Evolutionary conservation across 31 red algal species (phyloP).

Genomic region (Endocladia muricata): DNA sequence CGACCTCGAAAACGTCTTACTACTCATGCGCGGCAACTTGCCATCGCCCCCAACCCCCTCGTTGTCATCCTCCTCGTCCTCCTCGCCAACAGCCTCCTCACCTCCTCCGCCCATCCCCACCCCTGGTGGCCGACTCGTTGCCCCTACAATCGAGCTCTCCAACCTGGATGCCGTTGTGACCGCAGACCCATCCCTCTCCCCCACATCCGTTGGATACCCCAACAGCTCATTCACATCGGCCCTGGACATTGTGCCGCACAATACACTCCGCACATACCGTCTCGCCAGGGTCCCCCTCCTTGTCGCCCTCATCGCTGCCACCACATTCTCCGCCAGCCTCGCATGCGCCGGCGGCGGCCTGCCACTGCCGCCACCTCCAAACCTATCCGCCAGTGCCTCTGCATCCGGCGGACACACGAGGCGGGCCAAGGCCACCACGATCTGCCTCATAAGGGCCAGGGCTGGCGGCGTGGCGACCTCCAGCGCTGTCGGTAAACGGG

Average conservation of each 20-base stretch:
- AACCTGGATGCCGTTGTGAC: neutral
- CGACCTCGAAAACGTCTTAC: conserved; percentile 27
- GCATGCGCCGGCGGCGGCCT: conserved; percentile 15
- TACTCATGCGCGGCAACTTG: conserved; percentile 22
- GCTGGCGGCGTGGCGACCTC: too few species aligned
- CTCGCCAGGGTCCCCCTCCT: conserved; percentile 31
- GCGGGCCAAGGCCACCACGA: neutral
- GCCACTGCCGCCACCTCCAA: conserved; percentile 4
- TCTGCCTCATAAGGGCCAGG: neutral
- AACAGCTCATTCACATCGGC: conserved; percentile 51
- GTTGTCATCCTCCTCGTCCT: conserved; percentile 24
- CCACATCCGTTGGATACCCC: neutral
- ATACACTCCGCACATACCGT: conserved; percentile 28
- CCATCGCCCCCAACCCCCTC: conserved; percentile 20
- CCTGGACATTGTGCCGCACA: conserved; percentile 39
- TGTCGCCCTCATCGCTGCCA: conserved; percentile 37
- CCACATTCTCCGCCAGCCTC: conserved; percentile 26
- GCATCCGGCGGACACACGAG: too few species aligned
- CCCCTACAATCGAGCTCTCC: too few species aligned
- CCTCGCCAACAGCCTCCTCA: conserved; percentile 9
- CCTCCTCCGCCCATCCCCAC: neutral
- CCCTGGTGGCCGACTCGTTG: too few species aligned
- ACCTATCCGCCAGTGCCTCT: too few species aligned
- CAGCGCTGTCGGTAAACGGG: too few species aligned
- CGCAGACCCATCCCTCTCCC: neutral